Evolutionary conservation across 2,329 filamentous ascomycete genomes (phyloP), one percentile per base, ranked within the genome.

Genomic region (Colletotrichum agaves): DNA sequence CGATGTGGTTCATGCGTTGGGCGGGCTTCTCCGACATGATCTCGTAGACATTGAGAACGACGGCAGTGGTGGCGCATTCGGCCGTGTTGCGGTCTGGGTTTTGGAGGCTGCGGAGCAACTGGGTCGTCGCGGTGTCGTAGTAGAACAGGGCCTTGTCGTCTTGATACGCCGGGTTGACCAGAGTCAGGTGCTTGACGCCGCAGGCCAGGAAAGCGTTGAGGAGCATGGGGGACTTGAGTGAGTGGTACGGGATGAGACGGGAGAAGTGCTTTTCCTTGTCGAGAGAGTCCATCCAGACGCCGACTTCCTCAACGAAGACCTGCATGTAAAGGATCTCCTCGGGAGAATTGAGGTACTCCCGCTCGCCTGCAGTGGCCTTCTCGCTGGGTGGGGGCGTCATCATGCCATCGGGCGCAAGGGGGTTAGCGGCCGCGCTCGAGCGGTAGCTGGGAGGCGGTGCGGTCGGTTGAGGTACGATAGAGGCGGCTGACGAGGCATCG

Each of bases 251-350:
- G n/a, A 98, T 83, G 17, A 93, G 82, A 53, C 91, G 87, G 23
- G 93, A 93, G 77, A 98, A 98, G 82, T 97, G 92, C 80, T 95
- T 95, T 71, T 90, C 86, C 37, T 89, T 86, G 80, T 97, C 93
- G 83, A 98, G 89, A 46, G 90, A 93, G 78, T 98, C 95, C 93
- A 98, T 97, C 93, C 95, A 98, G 3, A 93, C 79, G 1, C 91
- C 94, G 2, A 98, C 93, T 71, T 97, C 92, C 74, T 97, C 92
- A 6, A 97, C 91, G 76, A 97, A 98, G 0, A 94, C 90, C 77
- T 97, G 93, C 91, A 98, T 93, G 75, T 94, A 94, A n/a, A 91
- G 81, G 0, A 96, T 87, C 76, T 97, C 93, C 65, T 97, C 92
- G 10, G 90, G 87, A 3, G 88, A 88, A 71, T 88, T 90, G 50